Percentiles rank a stretch among this genome's conserved stretches.
Evolutionary conservation across 1,284 basidiomycete species (phyloP).

Genomic region (Rhodotorula sp.): DNA sequence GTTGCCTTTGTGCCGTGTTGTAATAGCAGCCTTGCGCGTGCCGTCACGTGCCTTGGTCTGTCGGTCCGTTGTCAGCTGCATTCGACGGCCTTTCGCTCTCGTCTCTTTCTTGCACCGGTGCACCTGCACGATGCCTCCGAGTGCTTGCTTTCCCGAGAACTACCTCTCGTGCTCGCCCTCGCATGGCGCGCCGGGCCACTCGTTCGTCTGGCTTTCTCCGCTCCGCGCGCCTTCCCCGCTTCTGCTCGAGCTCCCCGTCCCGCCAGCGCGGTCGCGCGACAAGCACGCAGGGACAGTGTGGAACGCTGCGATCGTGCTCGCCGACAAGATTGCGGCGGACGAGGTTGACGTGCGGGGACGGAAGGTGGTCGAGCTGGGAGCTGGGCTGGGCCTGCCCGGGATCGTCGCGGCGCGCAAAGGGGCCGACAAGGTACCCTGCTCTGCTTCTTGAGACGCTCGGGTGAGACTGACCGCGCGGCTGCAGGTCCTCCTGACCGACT

Average conservation of each 20-base stretch:
- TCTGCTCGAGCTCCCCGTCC: conserved; percentile 9
- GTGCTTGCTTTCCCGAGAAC: conserved; percentile 12
- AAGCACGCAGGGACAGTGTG: conserved; percentile 12
- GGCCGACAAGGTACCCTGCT: conserved; percentile 6
- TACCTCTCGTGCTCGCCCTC: conserved; percentile 6
- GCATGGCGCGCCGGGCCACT: conserved; percentile 18
- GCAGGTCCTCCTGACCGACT: conserved; percentile 28
- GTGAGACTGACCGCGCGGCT: not conserved
- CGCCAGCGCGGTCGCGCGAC: not conserved
- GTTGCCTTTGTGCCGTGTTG: too few species aligned
- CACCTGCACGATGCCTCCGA: too few species aligned
- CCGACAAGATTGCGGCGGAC: conserved; percentile 10
- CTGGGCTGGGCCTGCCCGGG: conserved; percentile 18
- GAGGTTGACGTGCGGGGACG: conserved; percentile 19
- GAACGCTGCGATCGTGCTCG: conserved; percentile 17
- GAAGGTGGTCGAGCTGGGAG: conserved; percentile 25
- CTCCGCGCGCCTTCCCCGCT: conserved; percentile 10
- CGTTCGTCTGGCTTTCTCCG: conserved; percentile 12
- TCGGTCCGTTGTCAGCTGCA: not conserved
- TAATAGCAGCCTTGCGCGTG: not conserved
- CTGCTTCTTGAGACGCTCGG: too few species aligned
- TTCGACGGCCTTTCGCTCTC: conserved; percentile 2
- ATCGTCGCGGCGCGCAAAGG: conserved; percentile 17
- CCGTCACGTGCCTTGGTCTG: not conserved
- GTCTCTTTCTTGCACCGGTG: not conserved